A percentile compares a stretch with the other conserved stretches of the same genome.
Conservation (phyloP, 306 rosid genomes). For the Castanea sativa region DNA sequence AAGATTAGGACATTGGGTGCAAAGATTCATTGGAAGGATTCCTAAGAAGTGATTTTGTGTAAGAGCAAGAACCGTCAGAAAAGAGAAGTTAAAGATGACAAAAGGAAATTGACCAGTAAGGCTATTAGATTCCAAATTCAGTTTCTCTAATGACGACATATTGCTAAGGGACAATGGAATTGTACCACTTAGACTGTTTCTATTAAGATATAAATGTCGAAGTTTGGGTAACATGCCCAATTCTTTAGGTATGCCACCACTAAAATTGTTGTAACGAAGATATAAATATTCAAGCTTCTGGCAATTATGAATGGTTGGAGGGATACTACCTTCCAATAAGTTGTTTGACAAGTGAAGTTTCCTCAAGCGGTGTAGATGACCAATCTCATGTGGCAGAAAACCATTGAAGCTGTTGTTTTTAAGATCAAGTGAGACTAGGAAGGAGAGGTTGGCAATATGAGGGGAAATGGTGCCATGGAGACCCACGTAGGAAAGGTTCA, state of each 20-base stretch:
- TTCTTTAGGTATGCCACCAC: neutral
- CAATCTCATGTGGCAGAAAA: no score
- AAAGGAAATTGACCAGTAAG: neutral
- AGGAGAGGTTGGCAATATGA: no score
- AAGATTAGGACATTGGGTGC: neutral
- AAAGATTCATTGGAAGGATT: neutral
- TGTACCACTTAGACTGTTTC: neutral
- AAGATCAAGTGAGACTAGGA: no score
- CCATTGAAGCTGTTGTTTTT: no score
- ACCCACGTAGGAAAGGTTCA: no score
- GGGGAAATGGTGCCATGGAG: no score
- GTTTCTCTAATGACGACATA: neutral
- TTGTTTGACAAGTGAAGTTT: no score
- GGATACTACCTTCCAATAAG: no score
- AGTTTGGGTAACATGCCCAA: neutral
- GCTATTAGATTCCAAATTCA: fast-evolving
- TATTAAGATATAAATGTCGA: fast-evolving
- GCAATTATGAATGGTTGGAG: no score
- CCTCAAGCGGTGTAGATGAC: no score
- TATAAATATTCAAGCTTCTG: no score
- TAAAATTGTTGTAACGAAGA: no score
- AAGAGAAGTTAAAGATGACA: neutral
- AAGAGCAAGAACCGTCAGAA: fast-evolving
- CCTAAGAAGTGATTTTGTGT: neutral
- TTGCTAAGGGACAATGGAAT: neutral